Evolutionary conservation across 2,329 filamentous ascomycete genomes (phyloP).

Genomic region (Colletotrichum coccodes): DNA sequence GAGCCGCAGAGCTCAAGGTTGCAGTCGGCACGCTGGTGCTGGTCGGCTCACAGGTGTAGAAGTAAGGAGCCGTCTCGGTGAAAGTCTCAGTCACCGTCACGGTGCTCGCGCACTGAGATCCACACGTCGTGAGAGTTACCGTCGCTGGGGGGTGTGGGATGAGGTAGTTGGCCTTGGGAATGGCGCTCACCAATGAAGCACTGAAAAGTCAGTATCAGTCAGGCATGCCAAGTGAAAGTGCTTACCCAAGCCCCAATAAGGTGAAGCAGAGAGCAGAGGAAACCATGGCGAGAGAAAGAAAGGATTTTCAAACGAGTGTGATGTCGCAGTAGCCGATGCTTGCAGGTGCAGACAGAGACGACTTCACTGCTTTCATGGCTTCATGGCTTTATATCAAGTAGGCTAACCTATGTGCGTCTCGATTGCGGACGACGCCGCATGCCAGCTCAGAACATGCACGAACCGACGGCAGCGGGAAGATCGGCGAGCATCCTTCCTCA

Average conservation of each 20-base stretch:
- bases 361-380: constrained; percentile 16
- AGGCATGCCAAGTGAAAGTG: not conserved
- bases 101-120: constrained; percentile 24
- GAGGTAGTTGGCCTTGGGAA: constrained; percentile 29
- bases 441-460: not conserved
- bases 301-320: constrained; percentile 37
- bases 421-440: not conserved
- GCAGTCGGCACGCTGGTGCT: not conserved
- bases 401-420: constrained; percentile 37
- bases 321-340: constrained; percentile 10
- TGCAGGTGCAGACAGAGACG: not conserved
- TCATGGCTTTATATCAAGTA: constrained; percentile 18
- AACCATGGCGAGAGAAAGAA: constrained; percentile 34
- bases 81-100: constrained; percentile 45
- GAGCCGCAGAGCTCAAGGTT: not conserved
- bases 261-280: no score
- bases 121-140: constrained; percentile 26
- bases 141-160: constrained; percentile 13
- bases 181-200: constrained; percentile 37
- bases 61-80: constrained; percentile 40
- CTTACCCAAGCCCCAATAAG: no score
- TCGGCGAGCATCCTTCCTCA: not conserved
- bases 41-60: constrained; percentile 24
- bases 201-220: constrained; percentile 29
- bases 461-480: not conserved